Evolutionary conservation across 345 rosid species (phyloP).

Genomic region (Camelina hispida): DNA sequence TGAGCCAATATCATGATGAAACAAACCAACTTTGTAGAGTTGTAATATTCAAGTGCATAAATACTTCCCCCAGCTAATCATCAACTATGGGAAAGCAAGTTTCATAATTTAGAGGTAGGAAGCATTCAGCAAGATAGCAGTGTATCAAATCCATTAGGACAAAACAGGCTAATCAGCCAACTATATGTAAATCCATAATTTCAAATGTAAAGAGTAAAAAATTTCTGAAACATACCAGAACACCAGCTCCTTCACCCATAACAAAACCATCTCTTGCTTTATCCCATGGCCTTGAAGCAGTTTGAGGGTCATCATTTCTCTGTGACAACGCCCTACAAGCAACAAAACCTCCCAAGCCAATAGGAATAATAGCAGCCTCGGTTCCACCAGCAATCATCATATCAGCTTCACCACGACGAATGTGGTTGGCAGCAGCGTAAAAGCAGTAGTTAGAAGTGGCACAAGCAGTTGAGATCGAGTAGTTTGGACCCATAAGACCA

Average conservation of each 20-base stretch:
- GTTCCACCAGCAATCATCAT: constrained; percentile 99
- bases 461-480: constrained; percentile 97
- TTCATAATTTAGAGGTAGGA: neutral
- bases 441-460: constrained; percentile 98
- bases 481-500: constrained; percentile 99
- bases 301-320: constrained; percentile 96
- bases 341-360: constrained; percentile 96
- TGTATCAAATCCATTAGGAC: neutral
- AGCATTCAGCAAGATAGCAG: neutral
- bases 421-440: constrained; percentile 98
- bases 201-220: constrained; percentile 3
- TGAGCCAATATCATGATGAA: constrained; percentile 1
- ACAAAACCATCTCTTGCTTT: constrained; percentile 93
- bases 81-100: neutral
- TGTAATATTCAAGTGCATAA: neutral
- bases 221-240: constrained; percentile 68
- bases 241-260: constrained; percentile 99
- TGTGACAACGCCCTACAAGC: constrained; percentile 98
- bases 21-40: neutral
- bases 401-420: constrained; percentile 99
- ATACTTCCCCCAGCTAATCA: neutral
- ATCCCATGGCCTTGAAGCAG: constrained; percentile 99
- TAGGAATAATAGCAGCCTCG: constrained; percentile 96
- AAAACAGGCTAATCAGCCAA: neutral
- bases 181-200: neutral